Percentiles rank a stretch among this genome's conserved stretches.
phyloP scores from a whole-genome alignment of 2,329 filamentous ascomycete genomes.

The Huntiella savannae region DNA sequence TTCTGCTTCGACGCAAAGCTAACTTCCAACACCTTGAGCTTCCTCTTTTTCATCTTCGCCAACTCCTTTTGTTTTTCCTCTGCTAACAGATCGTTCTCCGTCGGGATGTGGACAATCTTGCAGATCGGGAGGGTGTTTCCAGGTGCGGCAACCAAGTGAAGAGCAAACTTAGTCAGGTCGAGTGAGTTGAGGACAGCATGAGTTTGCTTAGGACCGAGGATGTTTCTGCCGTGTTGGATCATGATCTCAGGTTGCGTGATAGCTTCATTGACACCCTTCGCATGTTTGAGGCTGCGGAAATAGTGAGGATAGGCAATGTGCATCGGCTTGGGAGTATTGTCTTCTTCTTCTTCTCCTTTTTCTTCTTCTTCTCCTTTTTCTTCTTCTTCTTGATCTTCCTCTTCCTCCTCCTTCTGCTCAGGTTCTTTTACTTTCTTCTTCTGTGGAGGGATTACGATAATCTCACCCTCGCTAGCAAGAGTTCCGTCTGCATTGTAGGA shows the following conservation, averaged over 20 bases:
- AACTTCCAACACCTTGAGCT: conserved; percentile 64
- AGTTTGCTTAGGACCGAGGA: conserved; percentile 22
- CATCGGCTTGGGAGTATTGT: no score
- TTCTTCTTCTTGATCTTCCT: no score
- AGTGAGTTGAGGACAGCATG: conserved; percentile 23
- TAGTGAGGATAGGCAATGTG: no score
- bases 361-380: no score
- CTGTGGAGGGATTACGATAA: no score
- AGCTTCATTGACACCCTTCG: conserved; percentile 14
- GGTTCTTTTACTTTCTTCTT: no score
- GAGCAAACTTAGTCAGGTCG: conserved; percentile 19
- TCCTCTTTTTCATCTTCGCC: conserved; percentile 22
- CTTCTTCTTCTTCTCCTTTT: no score
- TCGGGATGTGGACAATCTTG: conserved; percentile 44
- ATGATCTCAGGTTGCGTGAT: conserved; percentile 26
- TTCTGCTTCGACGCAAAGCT: conserved; percentile 70
- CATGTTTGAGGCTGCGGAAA: not conserved
- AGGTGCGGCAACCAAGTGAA: conserved; percentile 25
- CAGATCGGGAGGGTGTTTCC: conserved; percentile 32
- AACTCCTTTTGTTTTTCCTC: conserved; percentile 25
- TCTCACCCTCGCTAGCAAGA: no score
- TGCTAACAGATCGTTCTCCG: conserved; percentile 25
- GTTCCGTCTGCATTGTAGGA: no score
- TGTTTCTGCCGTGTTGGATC: conserved; percentile 21
- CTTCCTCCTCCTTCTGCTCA: no score